Evolutionary conservation across 257 asterid genomes (phyloP), one percentile per base, ranked within the genome.

Genomic region (Nemophila menziesii): DNA sequence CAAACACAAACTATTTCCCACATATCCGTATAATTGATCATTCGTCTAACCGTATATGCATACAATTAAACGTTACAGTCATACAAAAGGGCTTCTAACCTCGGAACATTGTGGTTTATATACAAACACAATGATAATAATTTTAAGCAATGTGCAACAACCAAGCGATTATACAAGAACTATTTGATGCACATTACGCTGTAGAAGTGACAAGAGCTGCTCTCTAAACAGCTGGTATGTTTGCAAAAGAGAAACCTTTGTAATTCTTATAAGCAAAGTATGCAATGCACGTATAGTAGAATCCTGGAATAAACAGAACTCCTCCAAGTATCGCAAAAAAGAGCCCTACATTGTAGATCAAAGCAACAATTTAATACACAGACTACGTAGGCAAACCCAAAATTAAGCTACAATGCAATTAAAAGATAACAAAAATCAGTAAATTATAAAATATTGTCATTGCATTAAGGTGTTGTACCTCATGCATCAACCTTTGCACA

Each of bases 191-290:
- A 80, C 92, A 84, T 39, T 21, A 63, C 41, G 36, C 45, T 41
- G 50, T 58, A 55, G 49, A 55, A 51, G 36, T 41, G 37, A 52
- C 0, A 9, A 8, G 18, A 41, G 12, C 18, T n/a, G 11, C 22
- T 41, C 33, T 61, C 77, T 78, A 83, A 42, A 87, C 95, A 2
- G 92, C 60, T 55, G 97, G 95, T 44, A 83, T 87, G 69, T 78
- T 78, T 72, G 97, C 58, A 48, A 87, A 82, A 27, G 95, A 77
- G 87, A 87, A 87, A 44, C 93, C 95, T 66, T 75, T 80, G 71
- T 87, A 87, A 12, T 95, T 95, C 77, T 83, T 87, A 75, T 87
- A 87, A 1, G 97, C 97, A 56, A 80, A 80, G 78, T 87, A 87
- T 5, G 97, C 95, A 38, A 87, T 80, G 62, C 97, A 63, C 2